Base-by-base conservation (phyloP, 306 rosid genomes). In the Medicago lupulina region DNA sequence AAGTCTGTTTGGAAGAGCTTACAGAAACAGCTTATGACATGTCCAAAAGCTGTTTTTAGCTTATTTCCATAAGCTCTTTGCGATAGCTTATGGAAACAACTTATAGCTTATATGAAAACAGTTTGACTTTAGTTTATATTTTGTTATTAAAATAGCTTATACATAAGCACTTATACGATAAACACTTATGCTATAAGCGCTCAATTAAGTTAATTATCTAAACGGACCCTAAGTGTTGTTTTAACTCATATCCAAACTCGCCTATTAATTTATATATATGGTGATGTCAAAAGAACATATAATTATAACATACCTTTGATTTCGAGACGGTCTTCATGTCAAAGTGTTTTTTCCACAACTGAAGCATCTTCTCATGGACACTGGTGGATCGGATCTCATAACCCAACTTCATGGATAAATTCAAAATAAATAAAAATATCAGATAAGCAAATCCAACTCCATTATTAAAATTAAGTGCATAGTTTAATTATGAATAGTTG, bases 291-390 rank as follows among this genome's bases (percentile, higher is more conserved):
- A 49, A 69, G 18, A 59, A 55, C 57, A 38, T 9, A 55, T 54
- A 21, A 31, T 65, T 9, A 55, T 54, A 21, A 31, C 68, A n/a
- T 79, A 92, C 98, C 94, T 95, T 90, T 9, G 97, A 90, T 78
- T 83, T 88, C 7, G 98, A 81, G 77, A 95, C 85, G 46, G 81
- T 87, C 82, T 92, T 95, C 76, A 95, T 85, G 14, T 92, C 89
- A 12, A 95, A 95, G 75, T 83, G 73, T 79, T 74, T 67, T 80
- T 73, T 92, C 96, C 97, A 95, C 98, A 92, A 89, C 73, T 89
- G 79, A 74, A 95, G 96, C 97, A 90, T 92, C 91, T 89, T 89
- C 80, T 90, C 98, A 16, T 95, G 98, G 83, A 95, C 93, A 63
- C 50, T 76, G 7, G 95, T 92, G 17, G 88, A 82, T 14, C 97